Conservation (phyloP, 2,329 filamentous ascomycete species). For the Trichoderma gracile region DNA sequence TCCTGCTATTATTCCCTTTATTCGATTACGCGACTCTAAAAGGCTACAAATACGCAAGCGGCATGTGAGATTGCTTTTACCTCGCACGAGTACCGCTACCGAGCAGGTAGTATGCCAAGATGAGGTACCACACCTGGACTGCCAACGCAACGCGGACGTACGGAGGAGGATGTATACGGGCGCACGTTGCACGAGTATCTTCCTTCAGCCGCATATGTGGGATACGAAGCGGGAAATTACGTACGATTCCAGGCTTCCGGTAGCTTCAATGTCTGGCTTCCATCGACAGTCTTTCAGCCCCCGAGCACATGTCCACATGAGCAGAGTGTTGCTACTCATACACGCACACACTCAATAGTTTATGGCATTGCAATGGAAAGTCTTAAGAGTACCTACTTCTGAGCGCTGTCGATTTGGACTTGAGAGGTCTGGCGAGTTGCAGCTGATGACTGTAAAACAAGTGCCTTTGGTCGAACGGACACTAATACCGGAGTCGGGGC, state of each 20-base stretch:
- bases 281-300: too few species aligned
- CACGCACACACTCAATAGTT: neutral
- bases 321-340: neutral
- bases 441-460: neutral
- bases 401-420: neutral
- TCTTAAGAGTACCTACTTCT: neutral
- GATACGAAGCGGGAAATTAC: slow-evolving; percentile 6
- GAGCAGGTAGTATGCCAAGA: neutral
- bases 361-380: neutral
- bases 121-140: neutral
- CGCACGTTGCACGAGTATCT: neutral
- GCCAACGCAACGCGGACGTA: slow-evolving; percentile 9
- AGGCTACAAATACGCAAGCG: neutral
- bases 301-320: neutral
- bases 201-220: slow-evolving; percentile 20
- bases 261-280: neutral
- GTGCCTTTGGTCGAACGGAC: neutral
- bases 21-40: neutral
- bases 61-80: neutral
- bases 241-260: neutral
- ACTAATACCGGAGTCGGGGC: slow-evolving; percentile 5
- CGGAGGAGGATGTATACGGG: neutral
- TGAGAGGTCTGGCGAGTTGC: neutral
- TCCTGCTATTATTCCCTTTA: neutral
- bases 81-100: too few species aligned